Base-by-base conservation (phyloP, 495 filamentous ascomycete genomes). In the Cetradonia linearis region DNA sequence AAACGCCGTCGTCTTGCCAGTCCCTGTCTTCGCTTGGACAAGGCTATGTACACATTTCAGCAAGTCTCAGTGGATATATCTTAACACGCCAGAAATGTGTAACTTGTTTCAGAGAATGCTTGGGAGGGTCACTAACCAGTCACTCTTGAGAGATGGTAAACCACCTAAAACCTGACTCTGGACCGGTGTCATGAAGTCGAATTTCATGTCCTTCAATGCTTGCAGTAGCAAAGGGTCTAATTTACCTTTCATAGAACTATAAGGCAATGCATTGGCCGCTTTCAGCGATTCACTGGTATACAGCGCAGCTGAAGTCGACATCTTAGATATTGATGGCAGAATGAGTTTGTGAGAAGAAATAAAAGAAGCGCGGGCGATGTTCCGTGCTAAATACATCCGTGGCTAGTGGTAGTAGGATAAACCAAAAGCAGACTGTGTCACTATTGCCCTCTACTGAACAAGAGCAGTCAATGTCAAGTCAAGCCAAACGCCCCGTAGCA, bases 11-110 rank as follows among this genome's bases (percentile, higher is more conserved):
- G 88, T 92, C 69, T 92, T 92, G 60, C 88, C 88, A 6, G 88
- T 91, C 65, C 88, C 88, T n/a, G 88, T 92, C 69, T 85, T 88
- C 59, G 88, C 88, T 74, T 91, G 88, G 44, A 88, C 88, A 18
- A 78, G 72, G 50, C 67, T 68, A 34, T 8, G 7, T 5, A 28
- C 44, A 13, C 0, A 7, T 18, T 34, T 68, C 55, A 68, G 55
- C 52, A 44, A 54, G n/a, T 25, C 5, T 46, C 5, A 10, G 42
- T 46, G 42, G 9, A 10, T 46, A 46, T 10, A 46, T n/a, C 2
- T 23, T 46, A 20, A 46, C 20, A 10, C 8, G 20, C 8, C n/a
- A 25, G 42, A 11, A 46, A 20, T 20, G n/a, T 25, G n/a, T 23
- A 7, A 20, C 20, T n/a, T 10, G 3, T 46, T 20, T 14, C 3